phyloP scores from a whole-genome alignment of 306 rosid genomes.

The Vigna nakashimae region DNA sequence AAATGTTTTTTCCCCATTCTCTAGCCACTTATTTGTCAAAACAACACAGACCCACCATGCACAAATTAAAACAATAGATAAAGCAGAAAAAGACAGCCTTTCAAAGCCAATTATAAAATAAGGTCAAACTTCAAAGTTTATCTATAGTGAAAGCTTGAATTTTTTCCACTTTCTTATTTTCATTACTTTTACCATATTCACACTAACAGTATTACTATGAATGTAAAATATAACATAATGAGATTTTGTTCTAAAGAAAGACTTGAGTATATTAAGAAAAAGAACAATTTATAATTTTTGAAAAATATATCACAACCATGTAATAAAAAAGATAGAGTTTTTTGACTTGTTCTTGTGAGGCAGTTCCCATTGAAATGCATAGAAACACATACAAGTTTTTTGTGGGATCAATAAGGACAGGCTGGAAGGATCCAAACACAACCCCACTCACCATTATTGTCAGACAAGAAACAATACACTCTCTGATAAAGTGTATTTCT shows the following conservation, averaged over 20 bases:
- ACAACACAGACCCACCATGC: constrained; percentile 29
- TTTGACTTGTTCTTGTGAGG: background rate
- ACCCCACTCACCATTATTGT: constrained; percentile 69
- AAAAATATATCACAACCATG: too few species aligned
- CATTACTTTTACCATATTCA: background rate
- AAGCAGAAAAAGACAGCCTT: constrained; percentile 40
- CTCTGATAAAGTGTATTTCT: constrained; percentile 29
- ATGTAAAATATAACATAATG: too few species aligned
- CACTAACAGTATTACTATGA: background rate
- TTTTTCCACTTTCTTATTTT: constrained; percentile 8
- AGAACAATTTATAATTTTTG: too few species aligned
- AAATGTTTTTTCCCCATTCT: background rate
- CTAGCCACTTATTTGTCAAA: background rate
- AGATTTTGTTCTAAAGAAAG: too few species aligned
- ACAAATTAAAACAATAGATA: background rate
- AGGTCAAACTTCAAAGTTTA: constrained; percentile 57
- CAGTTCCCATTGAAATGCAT: constrained; percentile 42
- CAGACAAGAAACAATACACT: constrained; percentile 20
- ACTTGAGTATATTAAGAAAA: too few species aligned
- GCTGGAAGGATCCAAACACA: constrained; percentile 69
- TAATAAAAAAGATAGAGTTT: background rate
- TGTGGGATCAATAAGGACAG: constrained; percentile 64
- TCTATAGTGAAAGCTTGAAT: constrained; percentile 32
- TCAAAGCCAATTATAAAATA: constrained; percentile 49
- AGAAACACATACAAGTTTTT: constrained; percentile 26